These are phyloP conservation scores for Yamadazyma paraphyllophila DNA, from an alignment of 805 yeast genomes.

Conservation along the genomic window DNA sequence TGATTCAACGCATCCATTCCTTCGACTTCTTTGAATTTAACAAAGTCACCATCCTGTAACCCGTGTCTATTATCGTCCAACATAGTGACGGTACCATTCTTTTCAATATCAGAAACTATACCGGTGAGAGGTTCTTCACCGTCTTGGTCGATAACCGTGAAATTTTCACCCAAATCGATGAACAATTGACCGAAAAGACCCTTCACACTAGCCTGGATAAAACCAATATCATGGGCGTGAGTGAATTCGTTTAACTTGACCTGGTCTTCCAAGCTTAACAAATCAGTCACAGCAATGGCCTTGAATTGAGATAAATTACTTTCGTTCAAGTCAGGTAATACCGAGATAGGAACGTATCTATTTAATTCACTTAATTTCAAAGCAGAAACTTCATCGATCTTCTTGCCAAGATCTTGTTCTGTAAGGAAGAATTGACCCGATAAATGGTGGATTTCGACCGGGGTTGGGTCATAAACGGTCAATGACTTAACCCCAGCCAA, in stretches of 20 bases:
- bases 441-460: slow-evolving; percentile 66
- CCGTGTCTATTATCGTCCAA: slow-evolving; percentile 92
- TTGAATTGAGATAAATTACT: slow-evolving; percentile 58
- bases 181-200: slow-evolving; percentile 89
- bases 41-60: slow-evolving; percentile 86
- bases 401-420: slow-evolving; percentile 69
- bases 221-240: slow-evolving; percentile 71
- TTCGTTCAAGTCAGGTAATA: slow-evolving; percentile 55
- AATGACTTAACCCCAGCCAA: slow-evolving; percentile 95
- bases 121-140: slow-evolving; percentile 94
- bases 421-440: slow-evolving; percentile 86
- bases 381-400: slow-evolving; percentile 72
- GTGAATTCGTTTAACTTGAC: slow-evolving; percentile 72
- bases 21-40: slow-evolving; percentile 80
- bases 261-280: slow-evolving; percentile 64
- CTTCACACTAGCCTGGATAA: slow-evolving; percentile 74
- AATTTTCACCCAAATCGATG: slow-evolving; percentile 84
- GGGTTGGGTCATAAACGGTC: slow-evolving; percentile 77
- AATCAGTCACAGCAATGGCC: slow-evolving; percentile 81
- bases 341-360: slow-evolving; percentile 82
- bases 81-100: slow-evolving; percentile 88
- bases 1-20: slow-evolving; percentile 76
- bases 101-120: slow-evolving; percentile 84
- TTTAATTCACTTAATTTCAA: slow-evolving; percentile 77
- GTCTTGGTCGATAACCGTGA: slow-evolving; percentile 76